A percentile compares a stretch with the other conserved stretches of the same genome.
Conservation (phyloP, 179 eudicot genomes). For the Beta macrorhiza region DNA sequence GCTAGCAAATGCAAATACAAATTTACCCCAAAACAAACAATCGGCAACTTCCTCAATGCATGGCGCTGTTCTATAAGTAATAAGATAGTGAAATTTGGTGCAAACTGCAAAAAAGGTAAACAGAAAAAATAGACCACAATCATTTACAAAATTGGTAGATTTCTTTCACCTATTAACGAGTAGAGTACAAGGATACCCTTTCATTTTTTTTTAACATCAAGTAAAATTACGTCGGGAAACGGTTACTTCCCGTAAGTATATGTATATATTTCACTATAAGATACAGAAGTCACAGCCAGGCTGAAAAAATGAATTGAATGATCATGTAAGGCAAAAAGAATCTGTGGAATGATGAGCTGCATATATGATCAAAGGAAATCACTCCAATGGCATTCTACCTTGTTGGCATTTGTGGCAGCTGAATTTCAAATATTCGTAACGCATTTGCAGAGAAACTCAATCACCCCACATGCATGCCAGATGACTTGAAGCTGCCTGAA, state of each 20-base stretch:
- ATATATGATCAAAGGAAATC: not conserved
- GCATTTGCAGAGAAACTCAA: not conserved
- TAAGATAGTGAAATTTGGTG: too few species aligned
- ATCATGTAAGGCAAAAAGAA: conserved; percentile 15
- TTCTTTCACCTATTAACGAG: too few species aligned
- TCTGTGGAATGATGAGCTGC: conserved; percentile 20
- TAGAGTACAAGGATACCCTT: too few species aligned
- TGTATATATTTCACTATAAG: conserved; percentile 9
- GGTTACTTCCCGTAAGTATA: conserved; percentile 5
- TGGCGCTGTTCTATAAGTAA: too few species aligned
- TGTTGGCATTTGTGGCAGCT: conserved; percentile 16
- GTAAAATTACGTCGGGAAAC: too few species aligned
- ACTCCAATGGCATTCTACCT: conserved; percentile 13
- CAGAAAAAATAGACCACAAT: too few species aligned
- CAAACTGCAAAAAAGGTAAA: too few species aligned
- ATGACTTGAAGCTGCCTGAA: conserved; percentile 53
- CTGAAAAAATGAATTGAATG: conserved; percentile 29
- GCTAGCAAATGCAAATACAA: too few species aligned
- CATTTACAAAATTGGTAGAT: too few species aligned
- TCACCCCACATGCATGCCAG: conserved; percentile 89
- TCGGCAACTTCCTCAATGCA: too few species aligned
- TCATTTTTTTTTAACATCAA: too few species aligned
- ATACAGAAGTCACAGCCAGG: conserved; percentile 25
- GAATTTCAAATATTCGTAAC: not conserved
- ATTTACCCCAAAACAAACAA: too few species aligned